phyloP scores from a whole-genome alignment of 208 protist genomes.

The Trypanosoma theileri region DNA sequence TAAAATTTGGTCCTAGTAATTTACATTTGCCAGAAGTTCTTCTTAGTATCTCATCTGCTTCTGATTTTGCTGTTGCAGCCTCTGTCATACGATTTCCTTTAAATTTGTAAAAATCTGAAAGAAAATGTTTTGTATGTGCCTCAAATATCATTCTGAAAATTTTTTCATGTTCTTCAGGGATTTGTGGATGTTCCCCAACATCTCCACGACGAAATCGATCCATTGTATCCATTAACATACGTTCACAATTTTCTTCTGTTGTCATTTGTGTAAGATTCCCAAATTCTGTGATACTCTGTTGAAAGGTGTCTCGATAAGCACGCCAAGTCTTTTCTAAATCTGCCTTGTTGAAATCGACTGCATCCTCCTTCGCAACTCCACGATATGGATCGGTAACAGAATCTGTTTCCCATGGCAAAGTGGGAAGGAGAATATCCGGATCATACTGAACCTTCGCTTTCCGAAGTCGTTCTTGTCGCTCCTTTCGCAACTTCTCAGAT shows the following conservation, averaged over 20 bases:
- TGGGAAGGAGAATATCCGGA: slow-evolving; percentile 76
- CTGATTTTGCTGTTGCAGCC: slow-evolving; percentile 63
- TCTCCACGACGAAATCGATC: slow-evolving; percentile 66
- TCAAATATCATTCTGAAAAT: slow-evolving; percentile 84
- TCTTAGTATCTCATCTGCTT: slow-evolving; percentile 81
- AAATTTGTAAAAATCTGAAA: slow-evolving; percentile 87
- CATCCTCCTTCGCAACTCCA: slow-evolving; percentile 57
- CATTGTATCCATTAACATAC: slow-evolving; percentile 82
- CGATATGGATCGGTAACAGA: slow-evolving; percentile 85
- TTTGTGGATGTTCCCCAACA: slow-evolving; percentile 77
- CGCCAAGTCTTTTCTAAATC: slow-evolving; percentile 78
- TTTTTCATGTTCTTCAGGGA: slow-evolving; percentile 68
- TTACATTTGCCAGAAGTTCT: slow-evolving; percentile 83
- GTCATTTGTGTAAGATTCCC: slow-evolving; percentile 80
- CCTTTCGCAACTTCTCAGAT: slow-evolving; percentile 66
- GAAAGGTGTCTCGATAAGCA: slow-evolving; percentile 76
- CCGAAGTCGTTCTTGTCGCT: slow-evolving; percentile 72
- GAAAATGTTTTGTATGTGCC: slow-evolving; percentile 86
- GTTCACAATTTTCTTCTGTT: slow-evolving; percentile 75
- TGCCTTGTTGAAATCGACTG: slow-evolving; percentile 76
- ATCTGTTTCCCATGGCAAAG: slow-evolving; percentile 86
- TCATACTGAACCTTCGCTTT: slow-evolving; percentile 81
- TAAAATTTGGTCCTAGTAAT: slow-evolving; percentile 78
- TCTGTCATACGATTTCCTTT: slow-evolving; percentile 74
- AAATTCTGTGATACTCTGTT: slow-evolving; percentile 82